Percentiles rank a stretch among this genome's conserved stretches.
Evolutionary conservation across 352 stramenopile species (phyloP).

Genomic region (Phytophthora hibernalis): DNA sequence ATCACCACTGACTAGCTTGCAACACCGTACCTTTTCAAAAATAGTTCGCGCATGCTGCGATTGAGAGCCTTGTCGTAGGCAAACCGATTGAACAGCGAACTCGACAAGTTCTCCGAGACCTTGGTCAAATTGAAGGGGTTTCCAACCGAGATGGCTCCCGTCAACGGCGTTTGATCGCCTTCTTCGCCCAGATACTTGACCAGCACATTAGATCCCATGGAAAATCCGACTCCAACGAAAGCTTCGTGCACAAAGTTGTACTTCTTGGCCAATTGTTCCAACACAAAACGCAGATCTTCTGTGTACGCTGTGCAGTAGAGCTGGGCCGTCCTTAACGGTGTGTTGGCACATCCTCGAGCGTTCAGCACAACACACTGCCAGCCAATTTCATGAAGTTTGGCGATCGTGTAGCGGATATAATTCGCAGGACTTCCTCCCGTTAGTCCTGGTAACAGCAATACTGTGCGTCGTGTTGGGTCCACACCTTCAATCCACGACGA

Average conservation of each 20-base stretch:
- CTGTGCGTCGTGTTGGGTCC: slow-evolving; percentile 39
- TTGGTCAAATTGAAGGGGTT: slow-evolving; percentile 75
- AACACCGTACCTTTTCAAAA: slow-evolving; percentile 53
- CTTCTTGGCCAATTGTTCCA: slow-evolving; percentile 35
- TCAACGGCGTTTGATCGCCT: slow-evolving; percentile 40
- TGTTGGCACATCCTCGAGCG: slow-evolving; percentile 65
- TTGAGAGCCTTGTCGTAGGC: slow-evolving; percentile 65
- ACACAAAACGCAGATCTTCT: slow-evolving; percentile 59
- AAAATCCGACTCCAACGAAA: slow-evolving; percentile 70
- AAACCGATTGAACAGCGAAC: slow-evolving; percentile 53
- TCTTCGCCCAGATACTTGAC: slow-evolving; percentile 82
- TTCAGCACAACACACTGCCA: slow-evolving; percentile 81
- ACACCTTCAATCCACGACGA: slow-evolving; percentile 37
- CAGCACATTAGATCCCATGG: slow-evolving; percentile 76
- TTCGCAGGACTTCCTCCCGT: slow-evolving; percentile 65
- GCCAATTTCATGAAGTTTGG: slow-evolving; percentile 40
- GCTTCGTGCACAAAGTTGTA: slow-evolving; percentile 52
- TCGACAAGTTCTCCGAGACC: slow-evolving; percentile 52
- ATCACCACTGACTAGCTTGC: background rate
- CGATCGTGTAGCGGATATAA: slow-evolving; percentile 68
- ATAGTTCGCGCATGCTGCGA: slow-evolving; percentile 56
- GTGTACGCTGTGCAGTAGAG: slow-evolving; percentile 77
- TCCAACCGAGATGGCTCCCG: slow-evolving; percentile 61
- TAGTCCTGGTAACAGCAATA: slow-evolving; percentile 65
- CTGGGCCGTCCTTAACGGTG: slow-evolving; percentile 54